Evolutionary conservation across 306 rosid genomes (phyloP), one percentile per base, ranked within the genome.

Genomic region (Cucurbita maxima): DNA sequence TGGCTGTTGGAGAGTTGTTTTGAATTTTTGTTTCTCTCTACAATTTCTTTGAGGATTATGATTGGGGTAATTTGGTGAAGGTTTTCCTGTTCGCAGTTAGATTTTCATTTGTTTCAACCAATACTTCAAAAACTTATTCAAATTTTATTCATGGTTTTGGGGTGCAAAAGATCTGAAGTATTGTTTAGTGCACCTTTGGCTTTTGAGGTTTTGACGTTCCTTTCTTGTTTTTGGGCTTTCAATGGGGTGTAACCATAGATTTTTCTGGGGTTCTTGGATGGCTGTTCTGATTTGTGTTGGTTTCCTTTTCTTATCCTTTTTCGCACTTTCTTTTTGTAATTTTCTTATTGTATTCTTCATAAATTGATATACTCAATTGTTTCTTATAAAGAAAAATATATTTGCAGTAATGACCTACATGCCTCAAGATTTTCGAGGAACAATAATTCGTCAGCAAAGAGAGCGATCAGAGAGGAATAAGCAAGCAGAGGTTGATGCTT

Each of bases 351-450:
- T 68, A 47, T 68, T 68, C 18, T 69, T 69, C 18, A 38, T 20
- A 63, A 38, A 63, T 25, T 14, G 37, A 69, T 64, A 18, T 40
- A 40, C 6, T 40, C 51, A 16, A 63, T 40, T 40, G 43, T 47
- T 68, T 68, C 73, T 68, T 68, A 68, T 25, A 15, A 68, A 68
- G 53, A 59, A 58, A 13, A 55, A 79, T 62, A 40, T 67, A 59
- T 75, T 58, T 81, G 86, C 84, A 93, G 98, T 94, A 71, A 86
- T 94, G 98, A 90, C 98, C 10, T 94, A 94, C 88, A 86, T 94
- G 80, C 98, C 98, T 74, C 98, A 94, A 86, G 98, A 90, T 84
- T 94, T 94, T 79, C 96, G 98, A 60, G 97, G 98, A 77, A 86
- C 95, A 10, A 88, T 94, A 25, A 84, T 94, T 59, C 89, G 87